Evolutionary conservation across 257 asterid genomes (phyloP).

Genomic region (Rauvolfia tetraphylla): DNA sequence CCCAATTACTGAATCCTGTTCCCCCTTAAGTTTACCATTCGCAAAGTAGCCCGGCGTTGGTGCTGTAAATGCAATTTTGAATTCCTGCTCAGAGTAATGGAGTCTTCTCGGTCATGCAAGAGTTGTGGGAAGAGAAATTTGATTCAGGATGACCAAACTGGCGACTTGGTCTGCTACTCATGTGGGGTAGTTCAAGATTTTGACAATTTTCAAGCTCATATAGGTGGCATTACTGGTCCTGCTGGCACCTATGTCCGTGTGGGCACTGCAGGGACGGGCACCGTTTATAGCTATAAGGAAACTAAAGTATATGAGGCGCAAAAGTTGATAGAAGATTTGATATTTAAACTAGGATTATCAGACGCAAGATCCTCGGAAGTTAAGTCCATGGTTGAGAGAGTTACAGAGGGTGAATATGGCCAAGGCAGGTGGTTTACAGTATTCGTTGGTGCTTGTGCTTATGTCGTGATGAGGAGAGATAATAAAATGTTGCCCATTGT

Average conservation of each 20-base stretch:
- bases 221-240: constrained; percentile 53
- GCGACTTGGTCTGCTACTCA: constrained; percentile 43
- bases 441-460: constrained; percentile 68
- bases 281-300: constrained; percentile 39
- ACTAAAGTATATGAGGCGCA: constrained; percentile 48
- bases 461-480: constrained; percentile 64
- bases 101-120: constrained; percentile 43
- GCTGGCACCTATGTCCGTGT: constrained; percentile 44
- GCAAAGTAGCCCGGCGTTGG: not conserved
- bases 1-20: not conserved
- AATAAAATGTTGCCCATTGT: constrained; percentile 42
- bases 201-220: constrained; percentile 46
- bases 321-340: constrained; percentile 44
- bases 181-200: constrained; percentile 60
- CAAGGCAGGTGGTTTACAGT: constrained; percentile 66
- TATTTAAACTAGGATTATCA: constrained; percentile 44
- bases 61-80: not conserved
- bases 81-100: constrained; percentile 2
- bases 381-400: constrained; percentile 34
- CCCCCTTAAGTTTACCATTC: not conserved
- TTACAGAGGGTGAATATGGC: constrained; percentile 73
- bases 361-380: constrained; percentile 40
- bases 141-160: constrained; percentile 31
- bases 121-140: constrained; percentile 38
- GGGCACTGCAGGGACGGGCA: constrained; percentile 61